Conservation (phyloP, 2,329 filamentous ascomycete species). For the Diplodia mutila region DNA sequence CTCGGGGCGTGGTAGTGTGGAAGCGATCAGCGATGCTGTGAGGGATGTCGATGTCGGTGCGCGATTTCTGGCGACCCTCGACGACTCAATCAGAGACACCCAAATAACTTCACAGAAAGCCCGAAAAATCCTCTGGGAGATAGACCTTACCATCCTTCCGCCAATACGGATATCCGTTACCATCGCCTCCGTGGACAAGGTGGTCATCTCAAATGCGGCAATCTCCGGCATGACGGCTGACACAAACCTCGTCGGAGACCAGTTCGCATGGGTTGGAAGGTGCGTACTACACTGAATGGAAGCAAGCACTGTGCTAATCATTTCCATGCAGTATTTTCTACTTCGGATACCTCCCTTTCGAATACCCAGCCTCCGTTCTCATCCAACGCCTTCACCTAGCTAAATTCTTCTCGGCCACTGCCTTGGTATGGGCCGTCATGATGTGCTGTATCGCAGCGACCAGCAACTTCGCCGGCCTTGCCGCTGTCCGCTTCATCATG, state of each 20-base stretch:
- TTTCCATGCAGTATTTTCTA: constrained; percentile 27
- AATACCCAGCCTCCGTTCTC: constrained; percentile 30
- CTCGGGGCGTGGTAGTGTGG: too few species aligned
- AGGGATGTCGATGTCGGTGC: too few species aligned
- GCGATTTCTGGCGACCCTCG: too few species aligned
- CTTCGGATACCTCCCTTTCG: constrained; percentile 32
- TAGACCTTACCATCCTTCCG: constrained; percentile 6
- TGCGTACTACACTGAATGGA: background rate
- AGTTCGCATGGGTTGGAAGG: constrained; percentile 34
- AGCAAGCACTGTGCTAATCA: background rate
- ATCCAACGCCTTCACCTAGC: constrained; percentile 33
- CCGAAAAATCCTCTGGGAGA: constrained; percentile 14
- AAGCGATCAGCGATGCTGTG: too few species aligned
- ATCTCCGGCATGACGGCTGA: constrained; percentile 34
- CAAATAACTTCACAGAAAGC: too few species aligned
- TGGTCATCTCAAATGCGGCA: constrained; percentile 31
- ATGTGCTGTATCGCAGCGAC: too few species aligned
- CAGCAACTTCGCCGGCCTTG: constrained; percentile 28
- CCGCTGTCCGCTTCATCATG: constrained; percentile 20
- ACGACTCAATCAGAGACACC: too few species aligned
- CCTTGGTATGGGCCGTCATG: constrained; percentile 32
- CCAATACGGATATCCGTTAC: constrained; percentile 4
- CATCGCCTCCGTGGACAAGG: constrained; percentile 49
- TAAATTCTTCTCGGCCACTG: constrained; percentile 31
- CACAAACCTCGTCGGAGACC: constrained; percentile 31